Conservation (phyloP, 2,329 filamentous ascomycete genomes). For the Neophaeococcomyces aloes region DNA sequence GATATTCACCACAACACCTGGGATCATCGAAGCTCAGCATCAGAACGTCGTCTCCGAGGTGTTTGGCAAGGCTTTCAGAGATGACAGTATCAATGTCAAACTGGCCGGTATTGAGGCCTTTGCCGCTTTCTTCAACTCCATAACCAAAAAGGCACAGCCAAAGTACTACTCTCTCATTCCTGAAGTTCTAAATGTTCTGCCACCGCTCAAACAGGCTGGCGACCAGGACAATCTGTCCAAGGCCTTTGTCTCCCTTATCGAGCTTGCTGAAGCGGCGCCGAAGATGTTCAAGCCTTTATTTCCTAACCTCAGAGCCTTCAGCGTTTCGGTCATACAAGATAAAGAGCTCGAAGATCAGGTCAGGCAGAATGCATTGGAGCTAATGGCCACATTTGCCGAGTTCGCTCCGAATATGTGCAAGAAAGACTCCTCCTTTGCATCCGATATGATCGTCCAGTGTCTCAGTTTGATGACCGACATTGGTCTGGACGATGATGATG, state of each 20-base stretch:
- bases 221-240: slow-evolving; percentile 88
- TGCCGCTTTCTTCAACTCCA: slow-evolving; percentile 84
- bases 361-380: slow-evolving; percentile 50
- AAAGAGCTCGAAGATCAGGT: slow-evolving; percentile 86
- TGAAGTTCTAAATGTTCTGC: slow-evolving; percentile 86
- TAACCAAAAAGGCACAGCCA: slow-evolving; percentile 74
- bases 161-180: slow-evolving; percentile 84
- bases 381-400: slow-evolving; percentile 9
- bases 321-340: slow-evolving; percentile 85
- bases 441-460: slow-evolving; percentile 97
- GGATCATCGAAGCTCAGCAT: slow-evolving; percentile 92
- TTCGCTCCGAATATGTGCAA: slow-evolving; percentile 79
- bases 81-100: slow-evolving; percentile 72
- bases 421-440: slow-evolving; percentile 83
- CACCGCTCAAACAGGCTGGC: slow-evolving; percentile 80
- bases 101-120: slow-evolving; percentile 95
- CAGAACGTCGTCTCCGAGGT: slow-evolving; percentile 80
- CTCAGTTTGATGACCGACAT: slow-evolving; percentile 97
- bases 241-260: slow-evolving; percentile 81
- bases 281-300: slow-evolving; percentile 98
- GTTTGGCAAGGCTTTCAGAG: slow-evolving; percentile 85
- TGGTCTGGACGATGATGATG: slow-evolving; percentile 87
- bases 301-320: slow-evolving; percentile 83
- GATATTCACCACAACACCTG: slow-evolving; percentile 88
- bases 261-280: slow-evolving; percentile 83